phyloP scores from a whole-genome alignment of 805 yeast genomes.

The Debaryomyces hansenii region DNA sequence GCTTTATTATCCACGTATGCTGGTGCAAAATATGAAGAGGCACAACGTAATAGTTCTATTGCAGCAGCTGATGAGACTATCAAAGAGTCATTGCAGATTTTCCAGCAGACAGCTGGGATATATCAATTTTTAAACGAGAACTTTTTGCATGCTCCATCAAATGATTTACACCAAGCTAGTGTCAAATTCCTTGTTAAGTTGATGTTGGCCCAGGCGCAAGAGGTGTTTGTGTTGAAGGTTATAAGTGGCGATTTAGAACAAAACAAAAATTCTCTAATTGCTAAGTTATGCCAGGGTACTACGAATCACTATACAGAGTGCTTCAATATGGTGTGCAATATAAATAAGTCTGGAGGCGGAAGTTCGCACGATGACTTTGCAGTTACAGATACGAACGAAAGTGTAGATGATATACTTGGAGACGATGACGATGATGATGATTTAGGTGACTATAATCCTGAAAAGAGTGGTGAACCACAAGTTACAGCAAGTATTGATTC shows the following conservation, averaged over 20 bases:
- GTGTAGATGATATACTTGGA: slow-evolving; percentile 30
- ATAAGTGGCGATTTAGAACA: slow-evolving; percentile 51
- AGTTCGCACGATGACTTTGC: slow-evolving; percentile 14
- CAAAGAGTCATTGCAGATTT: slow-evolving; percentile 58
- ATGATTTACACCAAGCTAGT: slow-evolving; percentile 70
- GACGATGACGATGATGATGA: slow-evolving; percentile 17
- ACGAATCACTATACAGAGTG: slow-evolving; percentile 56
- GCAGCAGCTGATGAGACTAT: slow-evolving; percentile 41
- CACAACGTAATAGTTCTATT: slow-evolving; percentile 21
- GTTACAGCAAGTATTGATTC: slow-evolving; percentile 31
- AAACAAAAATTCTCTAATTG: slow-evolving; percentile 64
- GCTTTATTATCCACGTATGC: slow-evolving; percentile 58
- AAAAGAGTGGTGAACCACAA: slow-evolving; percentile 14
- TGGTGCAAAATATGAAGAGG: slow-evolving; percentile 24
- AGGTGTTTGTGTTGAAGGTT: slow-evolving; percentile 67
- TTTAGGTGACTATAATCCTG: slow-evolving; percentile 17
- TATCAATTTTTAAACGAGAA: slow-evolving; percentile 71
- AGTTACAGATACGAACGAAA: slow-evolving; percentile 26
- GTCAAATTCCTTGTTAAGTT: slow-evolving; percentile 62
- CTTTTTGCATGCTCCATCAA: slow-evolving; percentile 85
- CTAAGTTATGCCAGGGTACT: slow-evolving; percentile 71
- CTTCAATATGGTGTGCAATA: slow-evolving; percentile 37
- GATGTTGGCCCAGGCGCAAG: slow-evolving; percentile 88
- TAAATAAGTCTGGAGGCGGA: slow-evolving; percentile 12
- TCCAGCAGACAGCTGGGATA: slow-evolving; percentile 80